Base-by-base conservation (phyloP, 441 rosid genomes). In the Geranium incanum region DNA sequence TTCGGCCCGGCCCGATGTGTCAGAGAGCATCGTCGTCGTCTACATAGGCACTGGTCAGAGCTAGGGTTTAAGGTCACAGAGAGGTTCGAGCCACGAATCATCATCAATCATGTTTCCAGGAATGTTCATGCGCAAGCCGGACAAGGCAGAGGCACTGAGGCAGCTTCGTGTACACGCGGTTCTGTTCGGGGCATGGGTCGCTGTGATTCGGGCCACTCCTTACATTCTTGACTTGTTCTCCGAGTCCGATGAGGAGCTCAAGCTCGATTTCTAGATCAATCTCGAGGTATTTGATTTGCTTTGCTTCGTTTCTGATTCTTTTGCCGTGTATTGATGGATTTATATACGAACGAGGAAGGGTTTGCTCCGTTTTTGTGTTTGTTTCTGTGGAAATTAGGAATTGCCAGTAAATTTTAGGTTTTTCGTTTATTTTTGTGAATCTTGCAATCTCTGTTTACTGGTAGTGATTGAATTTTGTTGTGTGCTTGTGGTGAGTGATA, bases 111-210 rank as follows among this genome's bases (percentile, higher is more conserved):
- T 95, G 99, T 92, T 92, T 83, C 91, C 93, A 23, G 97, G 97
- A 16, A 86, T 92, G 91, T 89, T 95, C 68, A 80, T 87, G 93
- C 78, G 83, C 19, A 92, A 92, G 76, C 97, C 97, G 15, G 97
- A 90, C 82, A 95, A 95, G 84, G 86, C 81, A 21, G 90, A 62
- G 75, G 98, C 97, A 64, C 70, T 88, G 85, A 94, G 87, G 86
- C 88, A 94, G 92, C 85, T 94, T 6, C 83, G 83, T 63, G 33
- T 79, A 0, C 97, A 94, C 66, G 89, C 64, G 0, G 86, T 85
- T 21, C 69, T 92, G 79, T 95, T 95, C 75, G 91, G 94, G 13
- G 72, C 71, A 43, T 92, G 95, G 93, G 89, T 81, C 41, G 87
- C 85, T 4, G 84, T 77, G 63, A 36, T 89, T 59, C 97, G 97